phyloP scores from a whole-genome alignment of 768 basidiomycete genomes.

The Lentinula aciculospora region DNA sequence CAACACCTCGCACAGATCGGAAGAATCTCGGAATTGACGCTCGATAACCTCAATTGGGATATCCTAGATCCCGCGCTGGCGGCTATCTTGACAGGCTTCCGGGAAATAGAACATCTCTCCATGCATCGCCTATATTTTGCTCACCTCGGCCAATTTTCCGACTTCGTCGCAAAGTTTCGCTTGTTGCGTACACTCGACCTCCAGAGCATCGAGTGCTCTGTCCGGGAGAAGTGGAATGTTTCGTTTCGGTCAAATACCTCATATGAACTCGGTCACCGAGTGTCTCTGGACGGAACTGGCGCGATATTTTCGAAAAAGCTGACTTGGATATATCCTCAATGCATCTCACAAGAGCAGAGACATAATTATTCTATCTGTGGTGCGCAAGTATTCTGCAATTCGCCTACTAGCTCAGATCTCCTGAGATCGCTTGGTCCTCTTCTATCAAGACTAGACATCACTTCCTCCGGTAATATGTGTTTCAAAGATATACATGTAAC shows the following conservation, averaged over 20 bases:
- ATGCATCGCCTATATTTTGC: neutral
- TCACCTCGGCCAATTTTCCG: neutral
- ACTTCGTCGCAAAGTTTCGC: constrained; percentile 6
- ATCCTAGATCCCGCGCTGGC: constrained; percentile 3
- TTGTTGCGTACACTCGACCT: neutral
- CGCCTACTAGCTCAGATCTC: constrained; percentile 5
- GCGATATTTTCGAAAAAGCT: neutral
- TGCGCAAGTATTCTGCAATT: neutral
- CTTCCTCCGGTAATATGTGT: constrained; percentile 6
- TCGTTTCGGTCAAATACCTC: neutral
- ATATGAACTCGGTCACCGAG: neutral
- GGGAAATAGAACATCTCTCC: neutral
- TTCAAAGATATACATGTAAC: neutral
- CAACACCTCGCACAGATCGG: constrained; percentile 4
- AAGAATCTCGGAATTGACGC: neutral
- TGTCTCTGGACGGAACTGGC: neutral
- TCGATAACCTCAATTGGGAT: constrained; percentile 5
- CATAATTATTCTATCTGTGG: neutral
- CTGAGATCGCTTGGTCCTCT: constrained; percentile 8
- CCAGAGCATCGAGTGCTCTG: neutral
- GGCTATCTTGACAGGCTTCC: neutral
- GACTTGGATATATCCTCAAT: neutral
- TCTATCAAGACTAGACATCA: constrained; percentile 7
- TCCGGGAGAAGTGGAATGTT: neutral
- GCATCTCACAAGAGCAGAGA: neutral